phyloP scores from a whole-genome alignment of 768 basidiomycete species.

The Leccinellum rugosiceps region DNA sequence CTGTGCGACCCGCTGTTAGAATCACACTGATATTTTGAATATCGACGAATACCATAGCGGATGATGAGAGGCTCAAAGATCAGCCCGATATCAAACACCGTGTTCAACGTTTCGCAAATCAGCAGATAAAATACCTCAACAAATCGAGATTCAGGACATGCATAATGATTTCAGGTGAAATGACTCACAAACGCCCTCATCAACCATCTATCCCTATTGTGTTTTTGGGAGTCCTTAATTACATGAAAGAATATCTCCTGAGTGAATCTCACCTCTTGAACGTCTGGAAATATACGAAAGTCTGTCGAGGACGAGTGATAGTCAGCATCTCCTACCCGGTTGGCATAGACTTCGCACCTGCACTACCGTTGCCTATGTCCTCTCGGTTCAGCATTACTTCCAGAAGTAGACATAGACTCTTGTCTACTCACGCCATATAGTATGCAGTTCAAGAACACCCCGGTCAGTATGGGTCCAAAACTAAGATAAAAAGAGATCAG shows the following conservation, averaged over 20 bases:
- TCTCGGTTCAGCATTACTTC: background rate
- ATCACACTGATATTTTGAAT: background rate
- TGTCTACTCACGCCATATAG: conserved; percentile 13
- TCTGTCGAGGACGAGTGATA: conserved; percentile 22
- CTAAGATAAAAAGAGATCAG: conserved; percentile 38
- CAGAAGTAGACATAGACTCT: background rate
- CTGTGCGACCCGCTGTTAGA: conserved; percentile 27
- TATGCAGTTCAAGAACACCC: conserved; percentile 11
- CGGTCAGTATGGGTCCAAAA: conserved; percentile 28
- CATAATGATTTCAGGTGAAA: background rate
- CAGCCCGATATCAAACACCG: conserved; percentile 42
- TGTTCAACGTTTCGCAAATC: conserved; percentile 47
- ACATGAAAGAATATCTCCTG: background rate
- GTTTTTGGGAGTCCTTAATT: background rate
- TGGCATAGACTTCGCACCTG: conserved; percentile 6
- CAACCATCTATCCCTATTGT: conserved; percentile 40
- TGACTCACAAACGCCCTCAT: conserved; percentile 43
- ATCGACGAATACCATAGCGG: conserved; percentile 39
- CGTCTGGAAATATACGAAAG: conserved; percentile 40
- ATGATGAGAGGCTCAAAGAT: conserved; percentile 46
- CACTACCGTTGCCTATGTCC: conserved; percentile 1
- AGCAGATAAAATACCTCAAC: conserved; percentile 41
- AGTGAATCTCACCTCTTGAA: conserved; percentile 31
- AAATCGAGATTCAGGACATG: background rate
- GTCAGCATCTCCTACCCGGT: background rate